phyloP scores from a whole-genome alignment of 306 rosid species.

The Elaeagnus macrophylla region DNA sequence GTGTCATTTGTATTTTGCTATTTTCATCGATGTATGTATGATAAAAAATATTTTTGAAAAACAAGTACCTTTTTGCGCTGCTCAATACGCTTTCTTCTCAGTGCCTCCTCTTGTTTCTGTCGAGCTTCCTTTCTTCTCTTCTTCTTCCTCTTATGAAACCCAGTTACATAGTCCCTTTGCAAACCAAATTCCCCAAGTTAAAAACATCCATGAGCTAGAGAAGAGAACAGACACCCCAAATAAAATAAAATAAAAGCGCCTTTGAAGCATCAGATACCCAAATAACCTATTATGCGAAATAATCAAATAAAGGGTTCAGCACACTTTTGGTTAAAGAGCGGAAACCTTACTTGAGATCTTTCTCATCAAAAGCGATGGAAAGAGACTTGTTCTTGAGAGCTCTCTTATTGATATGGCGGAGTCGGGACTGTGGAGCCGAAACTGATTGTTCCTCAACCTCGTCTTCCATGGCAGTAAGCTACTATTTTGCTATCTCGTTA shows the following conservation, averaged over 20 bases:
- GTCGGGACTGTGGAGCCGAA: conserved; percentile 20
- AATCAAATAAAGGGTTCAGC: not conserved
- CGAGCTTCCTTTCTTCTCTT: conserved; percentile 82
- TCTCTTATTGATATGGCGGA: conserved; percentile 54
- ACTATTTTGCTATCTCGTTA: no score
- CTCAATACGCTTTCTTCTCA: conserved; percentile 59
- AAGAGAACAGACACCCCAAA: not conserved
- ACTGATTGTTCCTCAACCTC: conserved; percentile 29
- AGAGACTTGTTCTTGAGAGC: conserved; percentile 70
- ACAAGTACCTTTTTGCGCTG: conserved; percentile 47
- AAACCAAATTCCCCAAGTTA: conserved; percentile 9
- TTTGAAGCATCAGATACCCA: no score
- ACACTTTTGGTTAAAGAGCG: not conserved
- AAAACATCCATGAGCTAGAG: not conserved
- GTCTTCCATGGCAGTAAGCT: conserved; percentile 28
- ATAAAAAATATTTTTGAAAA: no score
- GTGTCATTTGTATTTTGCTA: no score
- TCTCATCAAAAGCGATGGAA: conserved; percentile 61
- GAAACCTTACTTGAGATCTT: conserved; percentile 45
- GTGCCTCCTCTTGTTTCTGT: conserved; percentile 47
- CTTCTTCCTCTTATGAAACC: conserved; percentile 96
- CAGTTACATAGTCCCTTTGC: conserved; percentile 62
- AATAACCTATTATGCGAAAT: not conserved
- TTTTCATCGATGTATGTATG: no score
- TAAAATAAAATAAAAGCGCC: no score